phyloP scores from a whole-genome alignment of 805 yeast species.

The Candida anglica region DNA sequence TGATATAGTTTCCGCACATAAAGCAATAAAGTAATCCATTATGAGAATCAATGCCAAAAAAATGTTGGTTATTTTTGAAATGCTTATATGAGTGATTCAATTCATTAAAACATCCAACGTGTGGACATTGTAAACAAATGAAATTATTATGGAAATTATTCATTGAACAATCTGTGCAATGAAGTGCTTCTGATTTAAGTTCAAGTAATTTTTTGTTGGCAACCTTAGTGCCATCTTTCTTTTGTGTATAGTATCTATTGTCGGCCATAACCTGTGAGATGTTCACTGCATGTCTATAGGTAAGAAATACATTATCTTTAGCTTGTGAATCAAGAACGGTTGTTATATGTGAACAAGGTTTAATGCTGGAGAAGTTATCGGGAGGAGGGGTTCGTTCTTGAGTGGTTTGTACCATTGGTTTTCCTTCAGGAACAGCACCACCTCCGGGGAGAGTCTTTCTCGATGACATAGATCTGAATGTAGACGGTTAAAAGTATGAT shows the following conservation, averaged over 20 bases:
- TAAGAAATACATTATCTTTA: constrained; percentile 43
- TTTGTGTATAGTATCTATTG: constrained; percentile 20
- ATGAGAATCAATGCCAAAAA: constrained; percentile 54
- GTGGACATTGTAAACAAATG: constrained; percentile 72
- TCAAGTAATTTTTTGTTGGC: constrained; percentile 35
- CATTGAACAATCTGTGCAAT: constrained; percentile 48
- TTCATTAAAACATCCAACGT: constrained; percentile 60
- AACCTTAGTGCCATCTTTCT: constrained; percentile 35
- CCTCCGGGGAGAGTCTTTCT: constrained; percentile 4
- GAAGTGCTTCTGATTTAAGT: constrained; percentile 41
- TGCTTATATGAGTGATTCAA: constrained; percentile 29
- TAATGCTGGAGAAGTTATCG: constrained; percentile 26
- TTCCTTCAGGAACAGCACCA: background rate
- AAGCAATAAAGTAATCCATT: constrained; percentile 75
- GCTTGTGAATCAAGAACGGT: constrained; percentile 48
- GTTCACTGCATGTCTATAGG: constrained; percentile 50
- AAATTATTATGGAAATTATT: constrained; percentile 44
- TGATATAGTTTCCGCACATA: constrained; percentile 69
- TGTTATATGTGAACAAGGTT: constrained; percentile 47
- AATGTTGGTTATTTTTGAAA: constrained; percentile 29
- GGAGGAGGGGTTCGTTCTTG: constrained; percentile 11
- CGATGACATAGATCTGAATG: constrained; percentile 4
- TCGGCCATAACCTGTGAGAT: constrained; percentile 36
- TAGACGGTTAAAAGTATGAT: too few relatives aligned
- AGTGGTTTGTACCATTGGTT: background rate